Conservation (phyloP, 2,329 filamentous ascomycete species). For the Boeremia lycopersici region DNA sequence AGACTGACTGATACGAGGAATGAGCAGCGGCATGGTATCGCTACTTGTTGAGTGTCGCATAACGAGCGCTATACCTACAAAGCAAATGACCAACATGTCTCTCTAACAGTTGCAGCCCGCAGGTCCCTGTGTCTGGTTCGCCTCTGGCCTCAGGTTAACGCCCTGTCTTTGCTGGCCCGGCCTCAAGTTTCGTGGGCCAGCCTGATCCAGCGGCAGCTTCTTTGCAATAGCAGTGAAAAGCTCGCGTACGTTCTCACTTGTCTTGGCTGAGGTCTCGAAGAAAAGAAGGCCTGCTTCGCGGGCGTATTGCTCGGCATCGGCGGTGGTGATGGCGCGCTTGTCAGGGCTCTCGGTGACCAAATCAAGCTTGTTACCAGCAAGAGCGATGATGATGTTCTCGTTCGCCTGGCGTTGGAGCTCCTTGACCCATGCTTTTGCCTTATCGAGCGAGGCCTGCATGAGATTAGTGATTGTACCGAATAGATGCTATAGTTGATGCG, state of each 20-base stretch:
- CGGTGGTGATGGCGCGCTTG: slow-evolving; percentile 87
- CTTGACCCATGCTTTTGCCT: slow-evolving; percentile 99
- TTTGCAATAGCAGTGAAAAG: slow-evolving; percentile 97
- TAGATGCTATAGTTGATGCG: slow-evolving; percentile 40
- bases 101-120: slow-evolving; percentile 68
- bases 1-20: slow-evolving; percentile 17
- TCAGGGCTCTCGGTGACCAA: slow-evolving; percentile 92
- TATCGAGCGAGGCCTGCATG: slow-evolving; percentile 86
- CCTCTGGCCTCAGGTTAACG: slow-evolving; percentile 70
- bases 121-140: slow-evolving; percentile 63
- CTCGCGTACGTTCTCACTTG: slow-evolving; percentile 92
- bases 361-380: slow-evolving; percentile 94
- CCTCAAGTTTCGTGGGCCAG: slow-evolving; percentile 84
- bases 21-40: slow-evolving; percentile 7
- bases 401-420: slow-evolving; percentile 98
- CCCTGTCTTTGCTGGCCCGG: slow-evolving; percentile 63
- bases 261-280: slow-evolving; percentile 99
- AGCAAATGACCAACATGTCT: slow-evolving; percentile 2
- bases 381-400: slow-evolving; percentile 98
- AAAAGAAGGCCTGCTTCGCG: slow-evolving; percentile 92
- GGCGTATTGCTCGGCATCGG: slow-evolving; percentile 94
- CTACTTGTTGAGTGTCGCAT: slow-evolving; percentile 6
- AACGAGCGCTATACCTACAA: slow-evolving; percentile 18
- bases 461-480: slow-evolving; percentile 29
- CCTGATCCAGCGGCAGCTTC: slow-evolving; percentile 96